These are phyloP conservation scores for Citrus sp. DNA, from an alignment of 345 rosid genomes.

Conservation along the genomic window DNA sequence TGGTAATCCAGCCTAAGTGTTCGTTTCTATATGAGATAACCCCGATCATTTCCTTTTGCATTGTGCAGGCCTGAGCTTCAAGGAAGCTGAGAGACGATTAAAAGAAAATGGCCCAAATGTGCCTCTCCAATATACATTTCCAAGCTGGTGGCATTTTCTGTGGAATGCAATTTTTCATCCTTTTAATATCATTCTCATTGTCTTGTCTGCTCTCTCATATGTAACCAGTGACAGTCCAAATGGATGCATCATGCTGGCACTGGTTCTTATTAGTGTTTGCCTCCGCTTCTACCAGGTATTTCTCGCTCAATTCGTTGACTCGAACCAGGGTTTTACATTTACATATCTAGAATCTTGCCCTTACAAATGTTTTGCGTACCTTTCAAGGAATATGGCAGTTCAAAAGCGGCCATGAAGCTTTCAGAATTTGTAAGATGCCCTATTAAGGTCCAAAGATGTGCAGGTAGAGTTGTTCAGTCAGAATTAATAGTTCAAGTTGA, in stretches of 20 bases:
- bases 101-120: constrained; percentile 62
- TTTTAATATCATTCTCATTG: constrained; percentile 61
- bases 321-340: neutral
- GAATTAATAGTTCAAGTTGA: constrained; percentile 64
- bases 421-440: constrained; percentile 58
- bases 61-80: constrained; percentile 57
- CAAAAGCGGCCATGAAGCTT: constrained; percentile 78
- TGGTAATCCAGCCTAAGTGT: neutral
- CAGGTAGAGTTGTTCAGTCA: constrained; percentile 66
- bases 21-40: neutral
- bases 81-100: constrained; percentile 65
- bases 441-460: constrained; percentile 72
- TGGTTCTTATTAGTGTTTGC: constrained; percentile 60
- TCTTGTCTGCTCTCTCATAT: constrained; percentile 58
- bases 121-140: constrained; percentile 44
- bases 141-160: constrained; percentile 61
- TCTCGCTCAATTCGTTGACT: neutral
- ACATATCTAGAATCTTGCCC: neutral
- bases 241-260: constrained; percentile 60
- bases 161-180: constrained; percentile 75
- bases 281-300: constrained; percentile 64
- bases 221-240: constrained; percentile 58
- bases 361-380: neutral
- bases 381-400: constrained; percentile 58
- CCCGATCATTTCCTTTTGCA: neutral